Evolutionary conservation across 495 filamentous ascomycete genomes (phyloP), one percentile per base, ranked within the genome.

Genomic region (Penicillium argentinense): DNA sequence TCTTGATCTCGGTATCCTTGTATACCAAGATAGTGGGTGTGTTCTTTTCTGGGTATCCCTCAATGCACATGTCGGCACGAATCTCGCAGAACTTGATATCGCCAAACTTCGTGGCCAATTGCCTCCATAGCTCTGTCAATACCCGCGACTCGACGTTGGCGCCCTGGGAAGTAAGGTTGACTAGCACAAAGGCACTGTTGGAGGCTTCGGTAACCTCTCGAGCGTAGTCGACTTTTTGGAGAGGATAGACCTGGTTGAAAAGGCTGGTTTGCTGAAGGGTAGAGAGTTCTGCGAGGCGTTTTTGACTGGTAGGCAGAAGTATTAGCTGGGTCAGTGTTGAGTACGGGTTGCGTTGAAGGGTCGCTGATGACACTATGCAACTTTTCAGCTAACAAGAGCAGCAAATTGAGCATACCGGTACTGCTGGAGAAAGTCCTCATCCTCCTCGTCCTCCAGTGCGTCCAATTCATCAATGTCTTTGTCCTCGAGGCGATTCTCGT

Each of bases 21-120:
- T 97, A 99, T 0, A 95, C 80, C 45, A 99, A 68, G 23, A 99
- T 91, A 5, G 93, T 99, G 7, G 93, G 93, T 38, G 89, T 95
- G 59, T 97, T 97, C 41, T 78, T 77, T 60, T 97, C 95, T 12
- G 93, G 93, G 64, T 97, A 99, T 16, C 86, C 86, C 69, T 97
- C 93, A 57, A 99, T 96, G 46, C 93, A 96, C 79, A 95, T 84
- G 59, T 91, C 85, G 2, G 82, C 93, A 54, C 83, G 77, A 34
- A 99, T 97, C 68, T 99, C 89, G 63, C 91, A 97, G 72, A 99
- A 99, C 69, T 99, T 99, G 61, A 97, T 68, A 47, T 99, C 91
- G 22, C 89, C 89, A 59, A 85, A 97, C 59, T 89, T 88, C 44
- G 64, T 67, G 12, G 93, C 93, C 47, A 91, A 71, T 59, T 87